These are phyloP conservation scores for Diversispora epigaea DNA, from an alignment of 192 early-diverging fungal genomes.

Conservation along the genomic window DNA sequence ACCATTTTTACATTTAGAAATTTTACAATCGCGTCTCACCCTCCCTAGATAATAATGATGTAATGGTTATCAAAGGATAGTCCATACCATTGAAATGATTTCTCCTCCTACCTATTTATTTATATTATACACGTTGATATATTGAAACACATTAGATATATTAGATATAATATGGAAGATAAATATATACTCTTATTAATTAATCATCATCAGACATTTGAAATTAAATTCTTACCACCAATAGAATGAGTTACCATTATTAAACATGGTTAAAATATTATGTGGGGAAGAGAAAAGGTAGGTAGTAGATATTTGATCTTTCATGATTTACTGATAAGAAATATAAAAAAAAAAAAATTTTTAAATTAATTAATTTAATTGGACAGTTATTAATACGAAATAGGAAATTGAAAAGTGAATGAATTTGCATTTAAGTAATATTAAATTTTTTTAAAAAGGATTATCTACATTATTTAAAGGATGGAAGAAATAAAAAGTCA, in stretches of 20 bases:
- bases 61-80: too few relatives aligned
- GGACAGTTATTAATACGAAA: too few relatives aligned
- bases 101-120: too few relatives aligned
- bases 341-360: too few relatives aligned
- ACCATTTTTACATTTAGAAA: too few relatives aligned
- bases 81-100: too few relatives aligned
- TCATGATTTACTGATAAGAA: not conserved
- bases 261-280: constrained; percentile 54
- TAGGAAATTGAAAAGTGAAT: not conserved
- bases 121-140: too few relatives aligned
- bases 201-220: not conserved
- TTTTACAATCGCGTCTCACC: too few relatives aligned
- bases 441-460: not conserved
- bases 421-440: not conserved
- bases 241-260: constrained; percentile 83
- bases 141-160: too few relatives aligned
- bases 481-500: not conserved
- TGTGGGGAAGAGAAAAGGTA: not conserved
- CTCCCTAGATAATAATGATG: too few relatives aligned
- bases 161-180: not conserved
- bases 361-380: too few relatives aligned
- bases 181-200: not conserved
- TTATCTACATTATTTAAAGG: not conserved
- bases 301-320: not conserved
- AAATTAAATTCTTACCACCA: constrained; percentile 47